A percentile compares a stretch with the other conserved stretches of the same genome.
These are phyloP conservation scores for Sonneratia caseolaris DNA, from an alignment of 345 rosid genomes.

Conservation along the genomic window DNA sequence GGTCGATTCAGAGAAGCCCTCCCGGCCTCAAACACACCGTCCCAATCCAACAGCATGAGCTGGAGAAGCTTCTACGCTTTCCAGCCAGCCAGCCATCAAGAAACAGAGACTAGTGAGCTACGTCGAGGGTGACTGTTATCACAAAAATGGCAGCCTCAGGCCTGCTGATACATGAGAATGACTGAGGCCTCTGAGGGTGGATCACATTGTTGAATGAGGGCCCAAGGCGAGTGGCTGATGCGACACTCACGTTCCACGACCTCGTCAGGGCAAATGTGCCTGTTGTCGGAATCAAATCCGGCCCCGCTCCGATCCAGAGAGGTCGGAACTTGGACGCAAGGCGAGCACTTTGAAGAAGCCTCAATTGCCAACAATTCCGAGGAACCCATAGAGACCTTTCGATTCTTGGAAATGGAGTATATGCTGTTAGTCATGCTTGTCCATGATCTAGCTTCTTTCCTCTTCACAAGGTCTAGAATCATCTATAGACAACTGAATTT, in stretches of 20 bases:
- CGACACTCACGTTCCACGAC: conserved; percentile 33
- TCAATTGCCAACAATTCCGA: conserved; percentile 16
- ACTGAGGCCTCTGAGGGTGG: conserved; percentile 38
- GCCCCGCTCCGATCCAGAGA: conserved; percentile 30
- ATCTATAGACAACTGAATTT: background rate
- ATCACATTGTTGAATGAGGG: conserved; percentile 50
- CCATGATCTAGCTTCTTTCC: background rate
- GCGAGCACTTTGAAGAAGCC: conserved; percentile 48
- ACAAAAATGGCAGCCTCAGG: conserved; percentile 41
- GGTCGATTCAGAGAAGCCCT: conserved; percentile 49
- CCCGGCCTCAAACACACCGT: conserved; percentile 32
- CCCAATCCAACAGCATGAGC: conserved; percentile 41
- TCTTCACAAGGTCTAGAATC: conserved; percentile 2
- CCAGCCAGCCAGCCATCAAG: conserved; percentile 44
- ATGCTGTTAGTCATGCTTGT: too few species aligned
- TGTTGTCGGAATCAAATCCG: conserved; percentile 43
- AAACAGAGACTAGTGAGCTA: conserved; percentile 37
- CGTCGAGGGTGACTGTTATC: conserved; percentile 43
- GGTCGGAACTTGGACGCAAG: conserved; percentile 26
- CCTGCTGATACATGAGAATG: conserved; percentile 37
- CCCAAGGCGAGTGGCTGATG: conserved; percentile 35
- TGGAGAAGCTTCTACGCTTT: conserved; percentile 25
- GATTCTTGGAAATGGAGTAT: conserved; percentile 13
- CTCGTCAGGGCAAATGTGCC: conserved; percentile 50
- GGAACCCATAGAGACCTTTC: conserved; percentile 35